phyloP scores from a whole-genome alignment of 225 moss, liverwort and hornwort species.

The Ulota crispa region DNA sequence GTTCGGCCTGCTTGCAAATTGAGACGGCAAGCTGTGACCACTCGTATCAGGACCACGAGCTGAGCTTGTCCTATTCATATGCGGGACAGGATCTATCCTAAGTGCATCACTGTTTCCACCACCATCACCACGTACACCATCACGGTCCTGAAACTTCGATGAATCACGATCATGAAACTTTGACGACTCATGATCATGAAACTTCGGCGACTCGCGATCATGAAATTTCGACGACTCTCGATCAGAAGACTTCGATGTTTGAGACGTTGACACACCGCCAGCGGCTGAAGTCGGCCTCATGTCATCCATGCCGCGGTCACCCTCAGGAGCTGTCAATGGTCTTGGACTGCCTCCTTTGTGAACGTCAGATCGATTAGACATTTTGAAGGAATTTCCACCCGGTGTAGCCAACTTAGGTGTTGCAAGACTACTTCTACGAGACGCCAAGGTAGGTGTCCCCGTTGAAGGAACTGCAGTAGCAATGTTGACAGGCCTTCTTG shows the following conservation, averaged over 20 bases:
- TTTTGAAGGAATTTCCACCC: constrained; percentile 34
- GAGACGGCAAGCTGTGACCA: constrained; percentile 45
- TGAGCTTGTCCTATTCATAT: constrained; percentile 48
- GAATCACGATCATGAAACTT: constrained; percentile 22
- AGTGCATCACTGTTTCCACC: constrained; percentile 68
- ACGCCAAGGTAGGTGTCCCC: constrained; percentile 33
- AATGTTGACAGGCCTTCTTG: constrained; percentile 40
- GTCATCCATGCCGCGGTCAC: constrained; percentile 50
- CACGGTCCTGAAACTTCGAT: constrained; percentile 31
- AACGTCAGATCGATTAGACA: constrained; percentile 37
- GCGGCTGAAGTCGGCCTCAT: constrained; percentile 46
- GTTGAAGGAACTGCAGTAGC: constrained; percentile 38
- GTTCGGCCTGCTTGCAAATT: constrained; percentile 36
- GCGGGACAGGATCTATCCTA: constrained; percentile 66
- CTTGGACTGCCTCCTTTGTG: constrained; percentile 43
- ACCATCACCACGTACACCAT: constrained; percentile 55
- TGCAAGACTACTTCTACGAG: constrained; percentile 45
- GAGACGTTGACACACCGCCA: constrained; percentile 49
- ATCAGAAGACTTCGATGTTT: constrained; percentile 45
- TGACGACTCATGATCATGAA: constrained; percentile 34
- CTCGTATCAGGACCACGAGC: constrained; percentile 58
- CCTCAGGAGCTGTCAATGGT: constrained; percentile 32
- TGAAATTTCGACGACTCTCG: constrained; percentile 47
- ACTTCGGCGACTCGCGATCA: constrained; percentile 2
- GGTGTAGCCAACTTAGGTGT: constrained; percentile 29